Percentiles rank a stretch among this genome's conserved stretches.
Conservation (phyloP, 2,329 filamentous ascomycete species). For the Fusarium sp. region DNA sequence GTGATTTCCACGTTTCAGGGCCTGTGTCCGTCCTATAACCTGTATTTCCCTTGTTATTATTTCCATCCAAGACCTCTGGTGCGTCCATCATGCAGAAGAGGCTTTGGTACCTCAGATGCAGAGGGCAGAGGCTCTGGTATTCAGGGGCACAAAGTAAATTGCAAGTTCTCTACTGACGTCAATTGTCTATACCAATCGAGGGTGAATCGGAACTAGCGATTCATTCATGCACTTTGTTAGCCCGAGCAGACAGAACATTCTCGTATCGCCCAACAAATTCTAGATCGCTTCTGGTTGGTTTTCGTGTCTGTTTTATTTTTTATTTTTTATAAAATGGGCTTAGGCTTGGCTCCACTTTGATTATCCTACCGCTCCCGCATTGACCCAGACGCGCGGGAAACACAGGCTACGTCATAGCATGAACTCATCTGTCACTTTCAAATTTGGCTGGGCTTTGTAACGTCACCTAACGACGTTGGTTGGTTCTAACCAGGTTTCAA, state of each 20-base stretch:
- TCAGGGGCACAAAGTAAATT: conserved; percentile 10
- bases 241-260: conserved; percentile 20
- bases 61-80: conserved; percentile 2
- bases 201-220: conserved; percentile 34
- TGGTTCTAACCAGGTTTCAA: conserved; percentile 29
- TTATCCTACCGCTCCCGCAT: conserved; percentile 12
- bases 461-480: conserved; percentile 25
- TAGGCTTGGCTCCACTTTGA: conserved; percentile 1
- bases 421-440: conserved; percentile 16
- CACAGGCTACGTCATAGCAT: conserved; percentile 33
- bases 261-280: conserved; percentile 14
- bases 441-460: background rate
- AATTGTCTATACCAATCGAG: conserved; percentile 23
- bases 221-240: background rate
- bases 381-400: conserved; percentile 8
- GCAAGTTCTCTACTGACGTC: conserved; percentile 36
- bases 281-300: background rate
- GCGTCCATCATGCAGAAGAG: background rate
- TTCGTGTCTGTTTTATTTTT: background rate
- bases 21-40: conserved; percentile 23
- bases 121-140: background rate
- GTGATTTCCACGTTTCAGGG: background rate
- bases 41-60: conserved; percentile 23
- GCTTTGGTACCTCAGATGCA: no score
- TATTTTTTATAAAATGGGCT: conserved; percentile 6